Evolutionary conservation across 2,329 filamentous ascomycete species (phyloP).

Genomic region (Venturia pyrina): DNA sequence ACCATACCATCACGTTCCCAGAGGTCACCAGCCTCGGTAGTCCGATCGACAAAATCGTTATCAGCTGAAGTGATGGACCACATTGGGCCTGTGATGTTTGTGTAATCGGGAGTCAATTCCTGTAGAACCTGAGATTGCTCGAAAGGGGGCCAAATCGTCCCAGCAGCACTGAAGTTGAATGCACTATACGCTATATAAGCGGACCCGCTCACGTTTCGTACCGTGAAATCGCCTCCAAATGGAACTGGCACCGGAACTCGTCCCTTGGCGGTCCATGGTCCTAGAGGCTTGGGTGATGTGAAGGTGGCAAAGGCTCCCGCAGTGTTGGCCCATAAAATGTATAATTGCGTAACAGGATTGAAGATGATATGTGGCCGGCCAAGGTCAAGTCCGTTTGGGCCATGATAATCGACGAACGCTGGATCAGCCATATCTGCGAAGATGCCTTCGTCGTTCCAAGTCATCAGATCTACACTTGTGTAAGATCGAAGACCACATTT

Average conservation of each 20-base stretch:
- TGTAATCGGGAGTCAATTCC: slow-evolving; percentile 6
- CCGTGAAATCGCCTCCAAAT: slow-evolving; percentile 8
- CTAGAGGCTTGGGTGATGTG: neutral
- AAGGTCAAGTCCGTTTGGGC: neutral
- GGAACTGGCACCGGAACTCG: neutral
- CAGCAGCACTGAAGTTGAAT: slow-evolving; percentile 9
- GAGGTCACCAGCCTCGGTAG: slow-evolving; percentile 4
- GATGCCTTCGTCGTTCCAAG: slow-evolving; percentile 10
- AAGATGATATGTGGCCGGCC: slow-evolving; percentile 7
- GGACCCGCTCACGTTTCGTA: slow-evolving; percentile 1
- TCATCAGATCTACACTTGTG: slow-evolving; percentile 1
- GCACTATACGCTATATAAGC: slow-evolving; percentile 3
- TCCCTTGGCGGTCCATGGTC: slow-evolving; percentile 3
- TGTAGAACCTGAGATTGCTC: slow-evolving; percentile 5
- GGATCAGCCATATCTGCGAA: slow-evolving; percentile 8
- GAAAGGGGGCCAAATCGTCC: slow-evolving; percentile 10
- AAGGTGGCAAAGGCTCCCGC: slow-evolving; percentile 1
- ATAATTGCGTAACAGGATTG: slow-evolving; percentile 1
- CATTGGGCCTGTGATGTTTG: slow-evolving; percentile 4
- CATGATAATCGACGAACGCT: neutral
- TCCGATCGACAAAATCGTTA: slow-evolving; percentile 5
- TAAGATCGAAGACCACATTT: slow-evolving; percentile 8
- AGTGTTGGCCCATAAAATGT: slow-evolving; percentile 7
- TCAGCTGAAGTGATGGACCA: slow-evolving; percentile 2
- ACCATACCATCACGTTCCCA: slow-evolving; percentile 6